Evolutionary conservation across 768 basidiomycete species (phyloP).

Genomic region (Amanita pseudoporphyria): DNA sequence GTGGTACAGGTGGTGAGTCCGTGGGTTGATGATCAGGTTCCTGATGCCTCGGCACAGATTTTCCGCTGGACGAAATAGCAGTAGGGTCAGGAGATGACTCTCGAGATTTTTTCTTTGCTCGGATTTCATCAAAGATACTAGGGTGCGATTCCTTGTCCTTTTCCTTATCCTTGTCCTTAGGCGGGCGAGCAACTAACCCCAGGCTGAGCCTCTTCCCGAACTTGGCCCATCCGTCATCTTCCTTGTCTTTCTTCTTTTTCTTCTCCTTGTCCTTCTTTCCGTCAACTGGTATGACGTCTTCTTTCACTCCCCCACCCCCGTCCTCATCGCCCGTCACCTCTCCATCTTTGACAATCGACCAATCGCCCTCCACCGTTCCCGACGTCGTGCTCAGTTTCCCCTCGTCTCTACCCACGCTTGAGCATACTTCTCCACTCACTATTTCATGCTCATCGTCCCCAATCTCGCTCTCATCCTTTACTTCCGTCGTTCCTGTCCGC

Average conservation of each 20-base stretch:
- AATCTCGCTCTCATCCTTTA: not conserved
- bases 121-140: conserved; percentile 5
- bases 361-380: conserved; percentile 1
- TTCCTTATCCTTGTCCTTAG: conserved; percentile 18
- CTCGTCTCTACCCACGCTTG: conserved; percentile 4
- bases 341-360: conserved; percentile 16
- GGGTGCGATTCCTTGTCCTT: conserved; percentile 27
- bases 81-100: not conserved
- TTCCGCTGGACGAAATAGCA: not conserved
- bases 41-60: not conserved
- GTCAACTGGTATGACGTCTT: not conserved
- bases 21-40: not conserved
- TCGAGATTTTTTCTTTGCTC: not conserved
- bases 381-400: not conserved
- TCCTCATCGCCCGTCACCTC: conserved; percentile 6
- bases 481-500: not conserved
- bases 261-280: conserved; percentile 17
- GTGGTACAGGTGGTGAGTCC: not conserved
- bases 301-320: not conserved
- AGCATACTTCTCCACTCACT: not conserved
- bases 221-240: conserved; percentile 48
- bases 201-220: conserved; percentile 54
- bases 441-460: not conserved
- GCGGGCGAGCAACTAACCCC: conserved; percentile 27
- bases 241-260: conserved; percentile 22